phyloP scores from a whole-genome alignment of 108 stramenopile genomes.

The Nitzschia putrida region DNA sequence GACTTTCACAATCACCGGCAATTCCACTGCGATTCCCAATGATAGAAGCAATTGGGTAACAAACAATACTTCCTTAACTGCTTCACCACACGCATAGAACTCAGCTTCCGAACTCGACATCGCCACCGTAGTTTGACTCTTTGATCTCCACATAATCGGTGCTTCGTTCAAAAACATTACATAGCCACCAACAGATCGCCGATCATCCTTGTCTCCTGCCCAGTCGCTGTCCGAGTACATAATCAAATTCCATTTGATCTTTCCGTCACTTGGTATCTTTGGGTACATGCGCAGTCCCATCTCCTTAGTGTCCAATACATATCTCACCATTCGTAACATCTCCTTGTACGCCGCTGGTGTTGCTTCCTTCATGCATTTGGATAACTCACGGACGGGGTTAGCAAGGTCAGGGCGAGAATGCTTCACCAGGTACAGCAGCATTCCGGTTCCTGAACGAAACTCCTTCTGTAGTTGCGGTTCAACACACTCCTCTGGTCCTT shows the following conservation, averaged over 20 bases:
- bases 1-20: slow-evolving; percentile 32
- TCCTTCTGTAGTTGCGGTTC: not conserved
- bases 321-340: too few species aligned
- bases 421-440: too few species aligned
- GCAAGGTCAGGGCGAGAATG: slow-evolving; percentile 29
- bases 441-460: slow-evolving; percentile 36
- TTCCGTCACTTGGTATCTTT: not conserved
- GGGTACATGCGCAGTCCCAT: slow-evolving; percentile 5
- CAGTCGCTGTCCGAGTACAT: too few species aligned
- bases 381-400: slow-evolving; percentile 43
- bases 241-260: too few species aligned
- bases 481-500: too few species aligned
- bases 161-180: not conserved
- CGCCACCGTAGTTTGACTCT: not conserved
- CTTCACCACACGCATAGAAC: too few species aligned
- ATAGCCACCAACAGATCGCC: not conserved
- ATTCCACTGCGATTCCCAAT: slow-evolving; percentile 25
- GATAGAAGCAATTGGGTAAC: not conserved
- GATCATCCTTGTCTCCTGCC: not conserved
- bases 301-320: slow-evolving; percentile 10
- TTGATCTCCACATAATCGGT: too few species aligned
- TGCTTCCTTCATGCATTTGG: slow-evolving; percentile 10
- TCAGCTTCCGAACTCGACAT: slow-evolving; percentile 13
- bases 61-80: slow-evolving; percentile 36
- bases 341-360: slow-evolving; percentile 15